Evolutionary conservation across 176 grass and related monocot species (phyloP), one percentile per base, ranked within the genome.

Genomic region (Chrysopogon serrulatus): DNA sequence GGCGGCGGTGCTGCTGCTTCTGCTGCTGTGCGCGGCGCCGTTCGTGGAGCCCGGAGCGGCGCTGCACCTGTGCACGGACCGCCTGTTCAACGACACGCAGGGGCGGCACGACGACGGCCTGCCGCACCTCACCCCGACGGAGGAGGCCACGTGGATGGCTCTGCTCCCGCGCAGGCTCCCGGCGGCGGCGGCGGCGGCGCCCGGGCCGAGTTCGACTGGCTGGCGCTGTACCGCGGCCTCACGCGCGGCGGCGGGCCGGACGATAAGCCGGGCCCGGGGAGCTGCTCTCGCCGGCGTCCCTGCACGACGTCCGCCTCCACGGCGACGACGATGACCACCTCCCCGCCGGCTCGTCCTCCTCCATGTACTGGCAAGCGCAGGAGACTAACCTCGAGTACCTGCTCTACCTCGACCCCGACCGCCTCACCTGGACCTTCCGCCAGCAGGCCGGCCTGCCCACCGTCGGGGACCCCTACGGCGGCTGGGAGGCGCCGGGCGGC

Each of bases 121-220:
- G 66, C 85, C 88, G 49, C 94, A 96, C 86, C 80, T 93, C 36
- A 86, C 75, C 7, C 84, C 88, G 16, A 68, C 86, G 42, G 91
- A 96, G 56, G 94, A 96, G 76, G 80, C 78, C 30, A 86, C 93
- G 41, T 92, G 90, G 93, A 90, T 95, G 93, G 16, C 45, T 16
- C 76, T 96, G 30, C 86, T 79, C 35, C 93, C 93, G 19, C 82
- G 93, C 63, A 83, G 86, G 77, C 39, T 68, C 73, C 71, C n/a
- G n/a, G 67, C 24, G 33, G 67, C 27, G 45, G 35, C 73, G 42
- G 80, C 82, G 30, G 56, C 19, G 23, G 49, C 49, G 49, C 23
- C 62, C 56, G 65, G 19, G 36, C 59, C 7, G 82, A 90, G 82
- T 84, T 96, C 44, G 86, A 91, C 82, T 96, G 94, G 91, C 40